These are phyloP conservation scores for Pelagophyceae sp. DNA, from an alignment of 352 stramenopile genomes.

Conservation along the genomic window DNA sequence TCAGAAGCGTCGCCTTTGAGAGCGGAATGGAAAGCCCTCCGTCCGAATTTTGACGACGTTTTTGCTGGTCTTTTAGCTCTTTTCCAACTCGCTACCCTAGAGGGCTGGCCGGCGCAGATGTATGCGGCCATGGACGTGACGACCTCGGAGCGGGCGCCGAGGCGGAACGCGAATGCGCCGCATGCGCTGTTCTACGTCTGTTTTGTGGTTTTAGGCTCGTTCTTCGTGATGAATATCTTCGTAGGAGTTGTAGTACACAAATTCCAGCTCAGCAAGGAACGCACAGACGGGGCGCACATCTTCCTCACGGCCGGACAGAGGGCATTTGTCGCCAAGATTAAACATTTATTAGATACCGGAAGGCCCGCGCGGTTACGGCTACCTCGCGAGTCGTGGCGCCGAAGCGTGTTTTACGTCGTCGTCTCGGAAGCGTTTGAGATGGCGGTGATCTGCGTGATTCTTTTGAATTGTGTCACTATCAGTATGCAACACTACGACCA, in stretches of 20 bases:
- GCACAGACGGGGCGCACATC: constrained; percentile 21
- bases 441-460: constrained; percentile 51
- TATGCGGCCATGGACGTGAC: constrained; percentile 34
- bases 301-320: constrained; percentile 36
- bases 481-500: constrained; percentile 60
- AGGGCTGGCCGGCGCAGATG: constrained; percentile 42
- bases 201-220: constrained; percentile 35
- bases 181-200: constrained; percentile 56
- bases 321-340: constrained; percentile 29
- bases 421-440: constrained; percentile 57
- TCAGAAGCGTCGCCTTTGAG: background rate
- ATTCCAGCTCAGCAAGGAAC: constrained; percentile 32
- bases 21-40: background rate
- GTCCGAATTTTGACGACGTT: constrained; percentile 39
- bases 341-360: constrained; percentile 18
- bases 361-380: constrained; percentile 60
- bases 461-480: constrained; percentile 50
- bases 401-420: constrained; percentile 49
- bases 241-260: constrained; percentile 40
- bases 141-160: background rate
- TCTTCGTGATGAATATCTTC: constrained; percentile 43
- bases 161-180: constrained; percentile 8
- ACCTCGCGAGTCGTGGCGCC: constrained; percentile 40
- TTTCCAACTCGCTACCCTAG: constrained; percentile 36
- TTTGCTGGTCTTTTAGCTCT: constrained; percentile 28